Evolutionary conservation across 306 rosid genomes (phyloP), one percentile per base, ranked within the genome.

Genomic region (Crotalaria pallida): DNA sequence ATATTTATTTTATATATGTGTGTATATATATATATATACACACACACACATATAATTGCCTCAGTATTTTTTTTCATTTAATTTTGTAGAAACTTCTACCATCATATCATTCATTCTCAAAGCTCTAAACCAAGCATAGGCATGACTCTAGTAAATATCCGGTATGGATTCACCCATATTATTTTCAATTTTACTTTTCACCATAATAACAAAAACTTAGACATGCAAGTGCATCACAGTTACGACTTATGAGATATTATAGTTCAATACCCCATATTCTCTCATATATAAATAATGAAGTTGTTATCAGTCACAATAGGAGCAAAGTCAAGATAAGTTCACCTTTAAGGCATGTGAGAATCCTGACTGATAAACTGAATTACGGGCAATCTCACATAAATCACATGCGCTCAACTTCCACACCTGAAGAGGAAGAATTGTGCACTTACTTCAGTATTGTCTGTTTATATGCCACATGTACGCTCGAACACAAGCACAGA

Each of bases 351-450:
- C 90, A 70, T 89, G 96, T 24, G 96, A 89, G 83, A 89, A 89
- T 33, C 96, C 96, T 16, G 96, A 89, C 65, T 89, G 96, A 84
- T 83, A 89, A 66, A 89, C 96, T 10, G 96, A 89, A 76, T 89
- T 89, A 59, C 92, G 96, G 45, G 96, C 96, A 57, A 89, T 87
- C 81, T 89, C 96, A 80, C 92, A 87, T 49, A 89, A 72, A 67
- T 89, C 96, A 76, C 96, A 89, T 18, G 96, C 88, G 69, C 92
- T 89, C 69, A 89, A 72, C 78, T 87, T 89, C 96, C 96, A 89
- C 10, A 89, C 92, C 96, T 89, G 89, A 16, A 77, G 41, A 22
- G 56, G 51, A 52, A 60, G 12, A 13, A 13, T 26, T 47, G 57
- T 6, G 69, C 48, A 10, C 13, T 27, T 58, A 44, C 8, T 70